Evolutionary conservation across 2,329 filamentous ascomycete species (phyloP).

Genomic region (Cytospora leucostoma): DNA sequence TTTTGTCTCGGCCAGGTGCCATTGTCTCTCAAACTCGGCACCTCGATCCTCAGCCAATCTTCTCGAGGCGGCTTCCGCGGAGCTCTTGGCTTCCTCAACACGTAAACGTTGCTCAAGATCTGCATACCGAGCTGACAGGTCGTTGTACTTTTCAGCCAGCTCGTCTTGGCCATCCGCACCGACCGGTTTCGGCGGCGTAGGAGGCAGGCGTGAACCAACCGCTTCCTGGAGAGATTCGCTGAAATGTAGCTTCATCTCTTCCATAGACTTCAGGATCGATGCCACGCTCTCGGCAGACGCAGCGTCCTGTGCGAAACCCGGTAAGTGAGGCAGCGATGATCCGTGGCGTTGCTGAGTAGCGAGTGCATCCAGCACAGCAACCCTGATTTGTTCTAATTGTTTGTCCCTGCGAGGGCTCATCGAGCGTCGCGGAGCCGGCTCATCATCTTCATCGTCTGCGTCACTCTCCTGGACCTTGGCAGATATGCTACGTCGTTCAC

Average conservation of each 20-base stretch:
- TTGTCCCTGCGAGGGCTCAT: slow-evolving; percentile 78
- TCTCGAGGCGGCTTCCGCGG: slow-evolving; percentile 51
- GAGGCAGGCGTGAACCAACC: slow-evolving; percentile 58
- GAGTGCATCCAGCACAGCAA: slow-evolving; percentile 73
- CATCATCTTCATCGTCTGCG: slow-evolving; percentile 86
- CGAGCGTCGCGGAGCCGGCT: slow-evolving; percentile 62
- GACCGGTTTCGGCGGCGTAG: slow-evolving; percentile 48
- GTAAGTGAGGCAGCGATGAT: slow-evolving; percentile 35
- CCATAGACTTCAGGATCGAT: slow-evolving; percentile 66
- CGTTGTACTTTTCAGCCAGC: slow-evolving; percentile 54
- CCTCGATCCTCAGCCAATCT: slow-evolving; percentile 55
- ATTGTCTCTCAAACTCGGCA: slow-evolving; percentile 55
- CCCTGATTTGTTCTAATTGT: slow-evolving; percentile 79
- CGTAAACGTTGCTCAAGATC: slow-evolving; percentile 61
- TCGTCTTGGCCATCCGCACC: slow-evolving; percentile 50
- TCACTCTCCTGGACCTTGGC: slow-evolving; percentile 78
- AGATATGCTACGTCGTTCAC: slow-evolving; percentile 73
- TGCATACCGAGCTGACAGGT: slow-evolving; percentile 60
- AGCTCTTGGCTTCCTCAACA: slow-evolving; percentile 49
- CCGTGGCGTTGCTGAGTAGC: slow-evolving; percentile 52
- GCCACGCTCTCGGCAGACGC: slow-evolving; percentile 44
- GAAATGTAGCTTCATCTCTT: slow-evolving; percentile 61
- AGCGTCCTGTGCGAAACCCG: slow-evolving; percentile 31
- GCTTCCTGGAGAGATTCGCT: slow-evolving; percentile 52
- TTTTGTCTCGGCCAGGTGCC: slow-evolving; percentile 59